Conservation (phyloP, 2,329 filamentous ascomycete species). For the Myriosclerotinia scirpicola region DNA sequence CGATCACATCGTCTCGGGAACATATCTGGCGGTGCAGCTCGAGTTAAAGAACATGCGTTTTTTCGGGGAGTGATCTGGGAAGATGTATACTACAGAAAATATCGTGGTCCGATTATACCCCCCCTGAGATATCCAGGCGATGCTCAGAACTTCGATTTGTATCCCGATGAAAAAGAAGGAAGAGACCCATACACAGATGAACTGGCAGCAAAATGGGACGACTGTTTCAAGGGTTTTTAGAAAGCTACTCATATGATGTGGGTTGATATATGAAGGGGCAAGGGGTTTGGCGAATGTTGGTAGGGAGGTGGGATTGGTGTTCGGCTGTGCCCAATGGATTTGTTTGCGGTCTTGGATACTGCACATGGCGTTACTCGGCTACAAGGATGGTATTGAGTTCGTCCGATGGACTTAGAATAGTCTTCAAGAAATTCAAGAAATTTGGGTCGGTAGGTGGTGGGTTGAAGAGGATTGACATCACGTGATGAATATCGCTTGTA, state of each 20-base stretch:
- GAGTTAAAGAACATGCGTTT: conserved; percentile 75
- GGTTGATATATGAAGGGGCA: not conserved
- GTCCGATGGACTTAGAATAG: too few species aligned
- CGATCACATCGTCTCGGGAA: conserved; percentile 77
- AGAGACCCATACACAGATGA: conserved; percentile 68
- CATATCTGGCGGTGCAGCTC: conserved; percentile 68
- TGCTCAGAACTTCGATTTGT: conserved; percentile 78
- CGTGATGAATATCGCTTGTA: conserved; percentile 14
- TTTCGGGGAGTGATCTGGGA: conserved; percentile 75
- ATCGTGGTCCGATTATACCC: conserved; percentile 72
- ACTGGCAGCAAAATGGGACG: conserved; percentile 67
- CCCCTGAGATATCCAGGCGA: conserved; percentile 71
- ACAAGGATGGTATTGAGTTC: too few species aligned
- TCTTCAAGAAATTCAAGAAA: conserved; percentile 1
- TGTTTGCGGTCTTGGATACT: conserved; percentile 14
- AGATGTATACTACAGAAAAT: conserved; percentile 62
- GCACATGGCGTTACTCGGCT: conserved; percentile 17
- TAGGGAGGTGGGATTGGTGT: conserved; percentile 8
- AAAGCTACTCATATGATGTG: conserved; percentile 21
- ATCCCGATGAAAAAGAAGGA: conserved; percentile 71
- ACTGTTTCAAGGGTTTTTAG: conserved; percentile 70
- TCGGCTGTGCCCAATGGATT: conserved; percentile 15
- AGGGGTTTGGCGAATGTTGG: conserved; percentile 11
- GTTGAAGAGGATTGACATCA: conserved; percentile 15
- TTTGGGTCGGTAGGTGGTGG: conserved; percentile 6